Conservation (phyloP, 495 filamentous ascomycete genomes). For the Penicillium taxi region DNA sequence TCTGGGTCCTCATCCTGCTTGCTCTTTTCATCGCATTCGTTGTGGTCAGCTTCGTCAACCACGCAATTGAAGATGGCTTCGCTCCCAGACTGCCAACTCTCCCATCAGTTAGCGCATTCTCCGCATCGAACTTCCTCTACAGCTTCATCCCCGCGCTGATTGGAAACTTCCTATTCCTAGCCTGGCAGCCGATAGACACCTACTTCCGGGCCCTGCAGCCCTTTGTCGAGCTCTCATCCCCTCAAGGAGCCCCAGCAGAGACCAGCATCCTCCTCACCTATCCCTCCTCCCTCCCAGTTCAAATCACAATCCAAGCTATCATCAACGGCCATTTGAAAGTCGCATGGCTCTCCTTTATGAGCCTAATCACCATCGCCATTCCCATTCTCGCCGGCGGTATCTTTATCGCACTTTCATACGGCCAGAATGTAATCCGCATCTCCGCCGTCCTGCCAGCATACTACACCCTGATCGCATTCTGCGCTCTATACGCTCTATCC, state of each 20-base stretch:
- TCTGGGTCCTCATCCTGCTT: slow-evolving; percentile 54
- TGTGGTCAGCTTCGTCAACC: slow-evolving; percentile 67
- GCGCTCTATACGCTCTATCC: slow-evolving; percentile 58
- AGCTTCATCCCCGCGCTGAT: slow-evolving; percentile 72
- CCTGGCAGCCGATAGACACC: slow-evolving; percentile 69
- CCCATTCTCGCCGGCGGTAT: slow-evolving; percentile 71
- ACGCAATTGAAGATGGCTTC: slow-evolving; percentile 60
- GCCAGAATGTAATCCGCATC: slow-evolving; percentile 51
- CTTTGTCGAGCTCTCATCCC: slow-evolving; percentile 55
- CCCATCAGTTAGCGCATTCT: slow-evolving; percentile 60
- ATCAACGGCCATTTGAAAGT: slow-evolving; percentile 62
- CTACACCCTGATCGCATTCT: slow-evolving; percentile 56
- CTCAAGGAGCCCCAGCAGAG: slow-evolving; percentile 56
- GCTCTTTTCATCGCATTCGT: slow-evolving; percentile 65
- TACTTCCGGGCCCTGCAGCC: slow-evolving; percentile 68
- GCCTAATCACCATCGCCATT: slow-evolving; percentile 54
- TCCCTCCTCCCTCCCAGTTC: slow-evolving; percentile 52
- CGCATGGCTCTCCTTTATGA: slow-evolving; percentile 58
- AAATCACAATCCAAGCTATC: slow-evolving; percentile 53
- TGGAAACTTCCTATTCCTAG: slow-evolving; percentile 67
- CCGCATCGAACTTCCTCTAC: slow-evolving; percentile 80
- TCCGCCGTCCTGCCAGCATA: slow-evolving; percentile 61
- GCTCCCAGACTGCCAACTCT: slow-evolving; percentile 54
- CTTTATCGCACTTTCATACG: slow-evolving; percentile 69
- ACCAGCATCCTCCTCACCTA: slow-evolving; percentile 69